phyloP scores from a whole-genome alignment of 176 grass and related monocot genomes.

The Alopecurus myosuroides region DNA sequence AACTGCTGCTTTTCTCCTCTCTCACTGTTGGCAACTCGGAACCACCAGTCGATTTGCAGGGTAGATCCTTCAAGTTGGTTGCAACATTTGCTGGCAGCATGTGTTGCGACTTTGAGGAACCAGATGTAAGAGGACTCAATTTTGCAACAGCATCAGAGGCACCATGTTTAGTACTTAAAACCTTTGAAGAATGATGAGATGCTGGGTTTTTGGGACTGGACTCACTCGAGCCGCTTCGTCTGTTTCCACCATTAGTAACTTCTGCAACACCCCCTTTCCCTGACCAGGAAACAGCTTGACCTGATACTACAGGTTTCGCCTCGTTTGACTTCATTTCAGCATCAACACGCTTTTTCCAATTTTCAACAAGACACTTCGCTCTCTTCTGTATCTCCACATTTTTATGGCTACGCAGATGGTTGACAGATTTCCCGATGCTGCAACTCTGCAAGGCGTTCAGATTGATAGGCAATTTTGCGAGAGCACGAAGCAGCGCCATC shows the following conservation, averaged over 20 bases:
- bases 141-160: constrained; percentile 32
- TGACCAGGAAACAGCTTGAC: constrained; percentile 62
- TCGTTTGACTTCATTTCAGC: constrained; percentile 96
- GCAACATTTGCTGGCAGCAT: constrained; percentile 3
- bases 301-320: constrained; percentile 45
- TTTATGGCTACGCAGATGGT: constrained; percentile 83
- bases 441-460: constrained; percentile 78
- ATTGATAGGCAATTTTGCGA: constrained; percentile 88
- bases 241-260: constrained; percentile 64
- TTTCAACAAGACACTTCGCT: constrained; percentile 83
- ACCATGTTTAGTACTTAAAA: constrained; percentile 40
- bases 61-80: constrained; percentile 35
- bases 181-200: constrained; percentile 43
- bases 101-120: constrained; percentile 32
- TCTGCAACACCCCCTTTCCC: constrained; percentile 64
- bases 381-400: constrained; percentile 88
- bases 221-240: constrained; percentile 56
- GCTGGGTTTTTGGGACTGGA: constrained; percentile 38
- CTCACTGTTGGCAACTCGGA: constrained; percentile 37
- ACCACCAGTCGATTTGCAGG: constrained; percentile 32
- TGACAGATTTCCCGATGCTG: constrained; percentile 95
- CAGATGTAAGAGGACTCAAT: background rate
- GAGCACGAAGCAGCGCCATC: constrained; percentile 68
- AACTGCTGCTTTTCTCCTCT: constrained; percentile 95
- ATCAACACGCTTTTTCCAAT: constrained; percentile 94